Evolutionary conservation across 1,284 basidiomycete species (phyloP).

Genomic region (Inonotus obliquus): DNA sequence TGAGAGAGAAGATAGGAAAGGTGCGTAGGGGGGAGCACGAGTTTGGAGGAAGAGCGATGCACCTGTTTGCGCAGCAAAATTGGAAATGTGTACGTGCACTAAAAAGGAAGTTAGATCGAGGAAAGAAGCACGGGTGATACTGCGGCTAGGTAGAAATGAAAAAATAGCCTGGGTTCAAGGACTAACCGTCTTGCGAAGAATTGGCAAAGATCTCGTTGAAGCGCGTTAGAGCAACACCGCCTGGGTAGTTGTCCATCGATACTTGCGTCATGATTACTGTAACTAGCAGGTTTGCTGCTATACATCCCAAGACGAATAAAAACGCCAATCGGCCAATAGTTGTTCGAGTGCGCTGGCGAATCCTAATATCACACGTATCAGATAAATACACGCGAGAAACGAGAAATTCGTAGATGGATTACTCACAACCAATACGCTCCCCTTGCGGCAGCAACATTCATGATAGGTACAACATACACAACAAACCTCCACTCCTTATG

Average conservation of each 20-base stretch:
- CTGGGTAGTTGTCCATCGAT: slow-evolving; percentile 85
- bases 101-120: neutral
- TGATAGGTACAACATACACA: slow-evolving; percentile 78
- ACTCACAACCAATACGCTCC: slow-evolving; percentile 60
- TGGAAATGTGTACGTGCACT: slow-evolving; percentile 74
- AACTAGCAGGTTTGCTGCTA: slow-evolving; percentile 47
- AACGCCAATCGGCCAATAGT: slow-evolving; percentile 41
- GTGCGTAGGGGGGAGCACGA: slow-evolving; percentile 52
- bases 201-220: slow-evolving; percentile 52
- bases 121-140: neutral
- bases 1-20: slow-evolving; percentile 26
- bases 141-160: neutral
- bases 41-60: slow-evolving; percentile 85
- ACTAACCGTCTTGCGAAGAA: slow-evolving; percentile 32
- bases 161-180: neutral
- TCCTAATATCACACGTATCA: slow-evolving; percentile 19
- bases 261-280: slow-evolving; percentile 53
- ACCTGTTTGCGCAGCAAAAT: slow-evolving; percentile 86
- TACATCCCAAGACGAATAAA: slow-evolving; percentile 39
- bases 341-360: slow-evolving; percentile 34
- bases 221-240: slow-evolving; percentile 66
- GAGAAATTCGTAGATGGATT: neutral
- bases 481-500: slow-evolving; percentile 98
- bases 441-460: slow-evolving; percentile 78
- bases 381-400: neutral